These are phyloP conservation scores for Geum urbanum DNA, from an alignment of 306 rosid species.

Conservation along the genomic window DNA sequence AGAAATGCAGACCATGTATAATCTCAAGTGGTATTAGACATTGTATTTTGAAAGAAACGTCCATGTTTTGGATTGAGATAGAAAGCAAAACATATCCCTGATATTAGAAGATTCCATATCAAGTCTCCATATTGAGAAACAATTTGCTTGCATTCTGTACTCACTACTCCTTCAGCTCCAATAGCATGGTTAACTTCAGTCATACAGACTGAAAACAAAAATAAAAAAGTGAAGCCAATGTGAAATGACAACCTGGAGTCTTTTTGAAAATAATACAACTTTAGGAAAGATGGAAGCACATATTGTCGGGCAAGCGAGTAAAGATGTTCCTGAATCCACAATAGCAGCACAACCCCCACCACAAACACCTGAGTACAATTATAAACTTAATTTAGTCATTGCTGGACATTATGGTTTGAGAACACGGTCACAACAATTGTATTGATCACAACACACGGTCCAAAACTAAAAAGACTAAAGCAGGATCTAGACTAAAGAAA, in stretches of 20 bases:
- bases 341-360: conserved; percentile 69
- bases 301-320: conserved; percentile 87
- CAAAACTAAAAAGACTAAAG: too few species aligned
- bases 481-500: too few species aligned
- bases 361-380: conserved; percentile 55
- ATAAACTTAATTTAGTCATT: conserved; percentile 17
- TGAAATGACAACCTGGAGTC: not conserved
- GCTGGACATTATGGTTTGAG: not conserved
- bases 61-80: not conserved
- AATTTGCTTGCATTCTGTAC: conserved; percentile 67
- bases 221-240: not conserved
- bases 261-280: not conserved
- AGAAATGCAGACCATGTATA: conserved; percentile 22
- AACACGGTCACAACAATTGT: too few species aligned
- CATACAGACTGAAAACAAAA: conserved; percentile 48
- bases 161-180: too few species aligned
- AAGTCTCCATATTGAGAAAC: conserved; percentile 65
- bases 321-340: conserved; percentile 91
- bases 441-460: too few species aligned
- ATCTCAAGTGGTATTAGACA: conserved; percentile 10
- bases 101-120: conserved; percentile 73
- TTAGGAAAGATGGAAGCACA: conserved; percentile 21
- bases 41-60: not conserved
- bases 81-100: conserved; percentile 49
- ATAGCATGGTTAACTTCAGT: conserved; percentile 82